Evolutionary conservation across 352 stramenopile species (phyloP).

Genomic region (Phytophthora hibernalis): DNA sequence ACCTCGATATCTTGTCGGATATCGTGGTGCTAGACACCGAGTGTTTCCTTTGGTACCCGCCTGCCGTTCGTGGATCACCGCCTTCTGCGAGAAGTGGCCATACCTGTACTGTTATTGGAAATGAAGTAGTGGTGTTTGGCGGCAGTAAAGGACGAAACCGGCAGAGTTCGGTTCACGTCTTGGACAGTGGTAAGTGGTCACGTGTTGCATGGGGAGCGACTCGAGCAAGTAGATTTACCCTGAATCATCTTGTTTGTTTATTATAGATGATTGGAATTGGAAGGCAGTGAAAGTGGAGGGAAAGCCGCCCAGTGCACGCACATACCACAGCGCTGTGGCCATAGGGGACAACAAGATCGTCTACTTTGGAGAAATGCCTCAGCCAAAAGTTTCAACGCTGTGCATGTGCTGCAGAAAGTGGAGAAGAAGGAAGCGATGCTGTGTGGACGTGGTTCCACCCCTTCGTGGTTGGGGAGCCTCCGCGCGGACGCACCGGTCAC

Average conservation of each 20-base stretch:
- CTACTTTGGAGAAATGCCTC: slow-evolving; percentile 95
- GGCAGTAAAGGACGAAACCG: slow-evolving; percentile 73
- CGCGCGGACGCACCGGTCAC: slow-evolving; percentile 89
- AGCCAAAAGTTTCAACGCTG: slow-evolving; percentile 90
- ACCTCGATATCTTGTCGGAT: slow-evolving; percentile 80
- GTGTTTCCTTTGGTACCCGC: slow-evolving; percentile 95
- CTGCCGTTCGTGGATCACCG: slow-evolving; percentile 74
- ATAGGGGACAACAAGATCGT: slow-evolving; percentile 79
- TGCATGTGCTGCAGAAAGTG: slow-evolving; percentile 90
- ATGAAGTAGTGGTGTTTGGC: slow-evolving; percentile 84
- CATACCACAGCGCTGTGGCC: slow-evolving; percentile 90
- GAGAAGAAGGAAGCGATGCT: slow-evolving; percentile 24
- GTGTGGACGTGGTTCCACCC: slow-evolving; percentile 92
- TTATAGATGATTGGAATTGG: slow-evolving; percentile 90
- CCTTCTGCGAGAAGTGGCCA: slow-evolving; percentile 76
- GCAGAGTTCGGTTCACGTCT: slow-evolving; percentile 78
- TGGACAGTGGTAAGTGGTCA: slow-evolving; percentile 61
- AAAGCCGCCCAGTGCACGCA: slow-evolving; percentile 87
- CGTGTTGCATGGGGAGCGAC: not conserved
- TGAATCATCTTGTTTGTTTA: slow-evolving; percentile 1
- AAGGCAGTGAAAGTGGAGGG: slow-evolving; percentile 87
- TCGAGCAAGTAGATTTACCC: slow-evolving; percentile 4
- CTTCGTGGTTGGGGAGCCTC: slow-evolving; percentile 71
- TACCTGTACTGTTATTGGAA: slow-evolving; percentile 74
- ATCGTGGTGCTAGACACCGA: slow-evolving; percentile 94